These are phyloP conservation scores for Leccinellum rugosiceps DNA, from an alignment of 768 basidiomycete species.

Conservation along the genomic window DNA sequence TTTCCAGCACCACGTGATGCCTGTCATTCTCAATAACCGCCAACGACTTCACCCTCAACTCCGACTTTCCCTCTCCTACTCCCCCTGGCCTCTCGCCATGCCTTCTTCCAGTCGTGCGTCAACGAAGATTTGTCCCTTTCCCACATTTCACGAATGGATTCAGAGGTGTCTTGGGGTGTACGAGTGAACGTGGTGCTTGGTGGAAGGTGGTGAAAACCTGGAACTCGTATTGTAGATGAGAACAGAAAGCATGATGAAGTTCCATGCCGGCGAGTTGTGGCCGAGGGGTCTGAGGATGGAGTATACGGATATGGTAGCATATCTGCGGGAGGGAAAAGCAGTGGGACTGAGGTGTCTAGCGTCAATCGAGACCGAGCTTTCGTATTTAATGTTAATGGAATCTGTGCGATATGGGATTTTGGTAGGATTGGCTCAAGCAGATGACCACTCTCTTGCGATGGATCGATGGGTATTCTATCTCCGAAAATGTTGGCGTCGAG, in stretches of 20 bases:
- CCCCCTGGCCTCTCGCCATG: slow-evolving; percentile 74
- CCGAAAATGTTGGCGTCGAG: slow-evolving; percentile 54
- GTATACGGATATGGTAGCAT: slow-evolving; percentile 15
- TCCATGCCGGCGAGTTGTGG: slow-evolving; percentile 5
- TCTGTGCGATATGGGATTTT: not conserved
- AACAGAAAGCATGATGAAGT: slow-evolving; percentile 25
- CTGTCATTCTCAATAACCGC: slow-evolving; percentile 7
- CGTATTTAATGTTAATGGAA: slow-evolving; percentile 1
- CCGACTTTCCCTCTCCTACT: slow-evolving; percentile 51
- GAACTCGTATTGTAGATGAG: slow-evolving; percentile 42
- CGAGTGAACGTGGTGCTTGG: slow-evolving; percentile 17
- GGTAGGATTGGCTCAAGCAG: slow-evolving; percentile 3
- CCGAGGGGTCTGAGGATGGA: slow-evolving; percentile 12
- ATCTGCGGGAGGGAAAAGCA: slow-evolving; percentile 59
- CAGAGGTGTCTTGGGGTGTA: slow-evolving; percentile 29
- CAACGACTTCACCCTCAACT: slow-evolving; percentile 31
- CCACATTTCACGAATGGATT: slow-evolving; percentile 61
- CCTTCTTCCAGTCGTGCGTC: slow-evolving; percentile 75
- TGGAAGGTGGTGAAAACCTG: slow-evolving; percentile 42
- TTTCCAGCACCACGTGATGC: not conserved
- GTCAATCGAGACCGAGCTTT: slow-evolving; percentile 25
- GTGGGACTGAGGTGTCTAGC: slow-evolving; percentile 50
- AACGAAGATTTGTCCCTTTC: slow-evolving; percentile 64
- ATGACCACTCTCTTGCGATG: not conserved
- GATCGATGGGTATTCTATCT: slow-evolving; percentile 13